Conservation (phyloP, 805 yeast genomes). For the Wickerhamomyces strasburgensis region DNA sequence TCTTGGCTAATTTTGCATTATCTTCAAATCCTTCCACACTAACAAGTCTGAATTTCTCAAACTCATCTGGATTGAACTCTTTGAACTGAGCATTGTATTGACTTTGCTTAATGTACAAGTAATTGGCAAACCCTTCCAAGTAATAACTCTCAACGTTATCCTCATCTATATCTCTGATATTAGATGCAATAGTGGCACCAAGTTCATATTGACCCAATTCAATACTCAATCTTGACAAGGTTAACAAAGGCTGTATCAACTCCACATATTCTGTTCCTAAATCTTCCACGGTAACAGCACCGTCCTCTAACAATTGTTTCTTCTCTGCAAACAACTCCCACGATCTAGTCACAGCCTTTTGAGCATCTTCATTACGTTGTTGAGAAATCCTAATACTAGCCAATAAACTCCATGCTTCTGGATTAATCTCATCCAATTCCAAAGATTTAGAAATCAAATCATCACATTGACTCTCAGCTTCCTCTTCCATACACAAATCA, state of each 20-base stretch:
- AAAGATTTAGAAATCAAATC: constrained; percentile 60
- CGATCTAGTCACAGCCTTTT: constrained; percentile 55
- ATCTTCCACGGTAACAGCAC: constrained; percentile 36
- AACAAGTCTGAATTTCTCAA: constrained; percentile 18
- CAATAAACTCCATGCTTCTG: constrained; percentile 77
- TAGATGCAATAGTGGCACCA: constrained; percentile 59
- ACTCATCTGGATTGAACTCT: constrained; percentile 21
- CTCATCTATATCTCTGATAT: constrained; percentile 76
- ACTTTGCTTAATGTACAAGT: constrained; percentile 40
- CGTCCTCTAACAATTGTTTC: constrained; percentile 43
- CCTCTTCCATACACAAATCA: constrained; percentile 88
- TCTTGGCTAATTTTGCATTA: constrained; percentile 13
- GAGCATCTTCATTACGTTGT: constrained; percentile 68
- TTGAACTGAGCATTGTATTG: constrained; percentile 14
- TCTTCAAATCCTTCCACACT: constrained; percentile 11
- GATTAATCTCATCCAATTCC: constrained; percentile 46
- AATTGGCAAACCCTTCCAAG: constrained; percentile 73
- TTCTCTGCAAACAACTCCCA: constrained; percentile 64
- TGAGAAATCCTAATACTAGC: constrained; percentile 91
- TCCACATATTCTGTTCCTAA: constrained; percentile 52
- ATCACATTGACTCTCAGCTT: constrained; percentile 81
- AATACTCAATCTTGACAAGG: constrained; percentile 67
- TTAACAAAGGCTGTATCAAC: constrained; percentile 65
- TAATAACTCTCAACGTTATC: constrained; percentile 78
- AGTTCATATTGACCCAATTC: constrained; percentile 71